Evolutionary conservation across 2,329 filamentous ascomycete species (phyloP).

Genomic region (Colletotrichum caudatum): DNA sequence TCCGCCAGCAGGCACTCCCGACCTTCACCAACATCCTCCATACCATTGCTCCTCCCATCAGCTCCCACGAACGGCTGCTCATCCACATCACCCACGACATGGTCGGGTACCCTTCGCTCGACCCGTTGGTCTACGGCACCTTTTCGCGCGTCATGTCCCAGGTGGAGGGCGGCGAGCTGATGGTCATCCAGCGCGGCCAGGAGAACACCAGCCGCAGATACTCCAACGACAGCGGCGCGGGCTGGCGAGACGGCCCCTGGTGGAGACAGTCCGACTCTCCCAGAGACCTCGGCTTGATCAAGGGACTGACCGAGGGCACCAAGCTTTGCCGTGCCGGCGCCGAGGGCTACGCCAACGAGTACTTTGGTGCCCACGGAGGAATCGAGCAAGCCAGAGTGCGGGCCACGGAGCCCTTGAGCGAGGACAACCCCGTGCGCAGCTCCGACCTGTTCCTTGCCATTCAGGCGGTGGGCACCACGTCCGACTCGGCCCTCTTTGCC

Average conservation of each 20-base stretch:
- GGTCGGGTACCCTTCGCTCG: slow-evolving; percentile 91
- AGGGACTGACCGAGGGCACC: slow-evolving; percentile 85
- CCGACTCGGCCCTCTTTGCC: slow-evolving; percentile 76
- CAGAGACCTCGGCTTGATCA: slow-evolving; percentile 83
- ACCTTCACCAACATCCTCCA: slow-evolving; percentile 96
- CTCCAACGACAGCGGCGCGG: slow-evolving; percentile 69
- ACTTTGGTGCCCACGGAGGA: slow-evolving; percentile 82
- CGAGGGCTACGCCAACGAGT: slow-evolving; percentile 88
- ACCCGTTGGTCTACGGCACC: slow-evolving; percentile 89
- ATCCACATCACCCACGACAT: slow-evolving; percentile 99
- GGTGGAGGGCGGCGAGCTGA: slow-evolving; percentile 94
- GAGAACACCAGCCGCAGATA: slow-evolving; percentile 80
- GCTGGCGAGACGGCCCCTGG: slow-evolving; percentile 97
- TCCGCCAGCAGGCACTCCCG: slow-evolving; percentile 87
- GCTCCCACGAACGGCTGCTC: slow-evolving; percentile 93
- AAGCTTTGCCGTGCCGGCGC: slow-evolving; percentile 92
- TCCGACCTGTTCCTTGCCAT: slow-evolving; percentile 97
- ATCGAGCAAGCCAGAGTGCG: slow-evolving; percentile 83
- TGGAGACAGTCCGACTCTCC: slow-evolving; percentile 80
- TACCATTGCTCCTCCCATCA: slow-evolving; percentile 95
- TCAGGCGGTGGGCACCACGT: slow-evolving; percentile 80
- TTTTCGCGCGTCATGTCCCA: slow-evolving; percentile 99
- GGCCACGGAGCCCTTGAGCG: slow-evolving; percentile 82
- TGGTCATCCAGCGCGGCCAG: slow-evolving; percentile 93
- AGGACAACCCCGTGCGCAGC: slow-evolving; percentile 89